These are phyloP conservation scores for Heterobasidion irregulare DNA, from an alignment of 1,284 basidiomycete species.

Conservation along the genomic window DNA sequence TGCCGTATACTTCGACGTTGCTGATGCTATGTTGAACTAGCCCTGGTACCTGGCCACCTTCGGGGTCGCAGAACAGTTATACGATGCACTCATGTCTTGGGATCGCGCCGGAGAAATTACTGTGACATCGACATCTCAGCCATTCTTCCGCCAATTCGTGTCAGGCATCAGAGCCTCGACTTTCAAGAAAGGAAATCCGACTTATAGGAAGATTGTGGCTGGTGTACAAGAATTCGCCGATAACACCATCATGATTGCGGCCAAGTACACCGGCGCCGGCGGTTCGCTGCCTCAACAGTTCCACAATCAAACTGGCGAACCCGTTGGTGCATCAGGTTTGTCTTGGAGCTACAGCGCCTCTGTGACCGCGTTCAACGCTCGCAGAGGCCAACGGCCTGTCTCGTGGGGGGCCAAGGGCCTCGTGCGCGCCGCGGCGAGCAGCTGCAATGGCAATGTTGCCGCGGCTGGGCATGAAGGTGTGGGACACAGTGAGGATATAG, in stretches of 20 bases:
- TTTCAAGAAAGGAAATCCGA: conserved; percentile 22
- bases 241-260: conserved; percentile 28
- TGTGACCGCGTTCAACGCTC: conserved; percentile 29
- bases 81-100: conserved; percentile 33
- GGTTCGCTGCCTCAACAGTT: conserved; percentile 34
- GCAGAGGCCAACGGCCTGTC: conserved; percentile 22
- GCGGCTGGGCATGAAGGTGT: too few species aligned
- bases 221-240: conserved; percentile 31
- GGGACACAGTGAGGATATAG: too few species aligned
- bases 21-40: conserved; percentile 12
- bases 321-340: conserved; percentile 28
- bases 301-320: conserved; percentile 21
- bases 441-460: conserved; percentile 3
- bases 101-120: conserved; percentile 20
- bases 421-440: conserved; percentile 36
- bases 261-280: conserved; percentile 26
- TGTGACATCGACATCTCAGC: conserved; percentile 28
- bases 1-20: neutral
- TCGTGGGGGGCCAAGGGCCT: conserved; percentile 65
- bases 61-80: conserved; percentile 35
- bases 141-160: conserved; percentile 32
- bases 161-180: conserved; percentile 24
- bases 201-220: conserved; percentile 23
- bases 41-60: conserved; percentile 35
- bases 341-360: conserved; percentile 35